Percentiles rank a stretch among this genome's conserved stretches.
Evolutionary conservation across 345 rosid genomes (phyloP).

Genomic region (Tarenaya hassleriana): DNA sequence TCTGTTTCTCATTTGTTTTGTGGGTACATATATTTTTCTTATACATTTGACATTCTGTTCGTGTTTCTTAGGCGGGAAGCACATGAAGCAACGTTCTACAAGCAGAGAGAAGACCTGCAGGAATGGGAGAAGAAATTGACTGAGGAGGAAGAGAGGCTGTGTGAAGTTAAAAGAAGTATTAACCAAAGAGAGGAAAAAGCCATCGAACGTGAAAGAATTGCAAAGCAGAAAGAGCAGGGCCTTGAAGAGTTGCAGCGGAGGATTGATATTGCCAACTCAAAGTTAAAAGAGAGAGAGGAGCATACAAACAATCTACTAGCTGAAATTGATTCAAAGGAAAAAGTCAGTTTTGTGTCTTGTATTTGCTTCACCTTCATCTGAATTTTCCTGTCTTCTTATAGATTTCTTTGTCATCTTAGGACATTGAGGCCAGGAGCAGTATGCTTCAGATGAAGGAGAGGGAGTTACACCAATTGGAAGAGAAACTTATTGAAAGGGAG

Average conservation of each 20-base stretch:
- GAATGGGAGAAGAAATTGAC: conserved; percentile 69
- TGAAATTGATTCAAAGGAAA: conserved; percentile 55
- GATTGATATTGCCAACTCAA: conserved; percentile 37
- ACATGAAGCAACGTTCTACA: conserved; percentile 52
- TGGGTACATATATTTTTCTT: conserved; percentile 1
- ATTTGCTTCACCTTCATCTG: conserved; percentile 1
- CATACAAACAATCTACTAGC: conserved; percentile 37
- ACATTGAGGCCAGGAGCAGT: conserved; percentile 35
- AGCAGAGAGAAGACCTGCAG: conserved; percentile 63
- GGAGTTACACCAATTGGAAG: conserved; percentile 50
- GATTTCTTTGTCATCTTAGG: conserved; percentile 34
- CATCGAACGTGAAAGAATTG: conserved; percentile 40
- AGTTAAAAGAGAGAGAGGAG: conserved; percentile 53
- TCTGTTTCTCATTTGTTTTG: conserved; percentile 5
- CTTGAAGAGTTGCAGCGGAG: conserved; percentile 50
- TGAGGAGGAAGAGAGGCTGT: conserved; percentile 41
- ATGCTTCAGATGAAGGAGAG: conserved; percentile 47
- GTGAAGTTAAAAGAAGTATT: conserved; percentile 45
- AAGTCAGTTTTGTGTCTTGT: conserved; percentile 35
- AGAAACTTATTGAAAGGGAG: conserved; percentile 61
- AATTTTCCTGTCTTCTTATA: conserved; percentile 15
- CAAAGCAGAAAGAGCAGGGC: conserved; percentile 45
- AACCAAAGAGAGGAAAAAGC: conserved; percentile 50
- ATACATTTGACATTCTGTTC: conserved; percentile 4
- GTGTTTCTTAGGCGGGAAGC: conserved; percentile 64